Base-by-base conservation (phyloP, 192 early-diverging fungal genomes). In the Chytriomyces sp. region DNA sequence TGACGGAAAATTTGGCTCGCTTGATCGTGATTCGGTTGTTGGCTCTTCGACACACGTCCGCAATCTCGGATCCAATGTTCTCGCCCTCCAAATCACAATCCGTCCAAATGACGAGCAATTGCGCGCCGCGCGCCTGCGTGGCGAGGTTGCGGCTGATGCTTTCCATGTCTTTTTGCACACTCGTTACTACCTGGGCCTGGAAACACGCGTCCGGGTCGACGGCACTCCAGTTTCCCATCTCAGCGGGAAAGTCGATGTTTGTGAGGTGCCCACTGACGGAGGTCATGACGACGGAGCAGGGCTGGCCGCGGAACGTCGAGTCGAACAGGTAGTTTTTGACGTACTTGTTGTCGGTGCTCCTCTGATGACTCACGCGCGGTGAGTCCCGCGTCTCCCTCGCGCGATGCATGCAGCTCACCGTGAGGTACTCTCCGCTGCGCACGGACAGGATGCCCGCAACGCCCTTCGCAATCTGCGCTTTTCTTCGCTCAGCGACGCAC, bases 11-110 rank as follows among this genome's bases (percentile, higher is more conserved):
- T 34, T 87, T 82, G 10, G 96, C 97, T 39, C 97, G 80, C 75
- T 81, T 85, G 4, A 99, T 90, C 8, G 69, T 33, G 7, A 99
- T 84, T 4, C 84, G 63, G 26, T 80, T 77, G 63, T 96, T 95
- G 0, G 77, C 82, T 10, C 62, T 38, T 4, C 73, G 72, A 59
- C 93, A 94, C 0, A 97, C 80, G 4, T 82, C 77, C 0, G 80
- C 86, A 19, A 95, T 85, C 62, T 99, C 97, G 10, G 79, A 75
- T 14, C 97, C 96, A 66, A 99, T 99, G 39, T 88, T 88, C 68
- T 99, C 96, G 32, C 96, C 96, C 80, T 98, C 95, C 7, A 92
- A 87, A 84, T 99, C 96, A 70, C 96, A 98, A 84, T 99, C 97
- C 4, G 97, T 99, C 97, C 96, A 99, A 52, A 99, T 99, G 44